These are phyloP conservation scores for Byssoonygena ceratinophila DNA, from an alignment of 2,329 filamentous ascomycete species.

Conservation along the genomic window DNA sequence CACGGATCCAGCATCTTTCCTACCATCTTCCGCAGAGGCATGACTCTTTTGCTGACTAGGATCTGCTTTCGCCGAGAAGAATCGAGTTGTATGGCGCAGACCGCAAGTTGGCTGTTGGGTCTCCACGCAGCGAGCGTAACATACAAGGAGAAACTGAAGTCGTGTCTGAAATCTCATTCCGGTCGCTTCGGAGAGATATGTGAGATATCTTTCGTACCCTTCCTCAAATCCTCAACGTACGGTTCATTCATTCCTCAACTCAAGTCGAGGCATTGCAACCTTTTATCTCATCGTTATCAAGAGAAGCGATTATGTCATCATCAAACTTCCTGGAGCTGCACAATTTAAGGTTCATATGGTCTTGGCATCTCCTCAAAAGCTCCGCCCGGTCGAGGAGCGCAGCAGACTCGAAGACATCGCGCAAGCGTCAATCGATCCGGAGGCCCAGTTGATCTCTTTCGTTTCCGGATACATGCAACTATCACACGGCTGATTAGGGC, in stretches of 20 bases:
- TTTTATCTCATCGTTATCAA: background rate
- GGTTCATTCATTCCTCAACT: too few species aligned
- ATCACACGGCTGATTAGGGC: background rate
- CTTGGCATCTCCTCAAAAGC: conserved; percentile 9
- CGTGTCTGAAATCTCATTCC: conserved; percentile 6
- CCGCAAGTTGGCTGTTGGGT: background rate
- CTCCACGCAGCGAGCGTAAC: conserved; percentile 16
- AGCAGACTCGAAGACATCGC: background rate
- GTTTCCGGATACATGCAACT: background rate
- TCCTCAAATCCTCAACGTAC: too few species aligned
- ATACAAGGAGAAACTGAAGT: conserved; percentile 16
- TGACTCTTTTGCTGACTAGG: background rate
- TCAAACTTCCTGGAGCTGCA: background rate
- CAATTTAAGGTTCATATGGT: background rate
- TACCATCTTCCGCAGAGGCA: background rate
- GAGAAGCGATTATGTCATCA: conserved; percentile 1
- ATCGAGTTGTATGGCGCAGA: background rate
- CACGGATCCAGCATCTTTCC: conserved; percentile 12
- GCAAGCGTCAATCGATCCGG: background rate
- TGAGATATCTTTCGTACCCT: background rate
- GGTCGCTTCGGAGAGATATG: background rate
- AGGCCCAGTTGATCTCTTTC: background rate
- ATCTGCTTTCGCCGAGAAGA: conserved; percentile 1
- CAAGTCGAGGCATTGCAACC: background rate
- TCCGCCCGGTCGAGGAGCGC: background rate